A percentile compares a stretch with the other conserved stretches of the same genome.
Conservation (phyloP, 2,329 filamentous ascomycete genomes). For the Colletotrichum sp. region DNA sequence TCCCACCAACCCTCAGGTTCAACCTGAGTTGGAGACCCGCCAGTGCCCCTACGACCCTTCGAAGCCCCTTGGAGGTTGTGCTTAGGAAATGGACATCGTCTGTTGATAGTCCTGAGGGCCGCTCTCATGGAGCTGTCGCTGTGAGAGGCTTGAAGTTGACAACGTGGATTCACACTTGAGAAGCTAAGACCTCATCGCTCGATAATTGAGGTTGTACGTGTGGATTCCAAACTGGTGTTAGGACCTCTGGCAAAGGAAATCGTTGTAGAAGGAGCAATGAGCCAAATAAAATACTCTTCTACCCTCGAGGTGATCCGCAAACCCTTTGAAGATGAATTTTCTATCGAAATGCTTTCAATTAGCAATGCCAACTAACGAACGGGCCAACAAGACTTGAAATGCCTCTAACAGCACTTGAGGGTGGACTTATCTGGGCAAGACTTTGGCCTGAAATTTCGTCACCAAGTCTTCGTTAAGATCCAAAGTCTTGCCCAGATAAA, state of each 20-base stretch:
- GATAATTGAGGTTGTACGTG: not conserved
- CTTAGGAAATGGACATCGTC: not conserved
- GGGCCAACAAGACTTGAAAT: not conserved
- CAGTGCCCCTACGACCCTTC: not conserved
- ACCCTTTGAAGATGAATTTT: not conserved
- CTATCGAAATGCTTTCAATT: not conserved
- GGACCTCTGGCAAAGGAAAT: not conserved
- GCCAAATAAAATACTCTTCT: not conserved
- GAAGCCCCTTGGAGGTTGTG: not conserved
- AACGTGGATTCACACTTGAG: not conserved
- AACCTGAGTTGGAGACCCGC: not conserved
- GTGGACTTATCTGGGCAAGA: not conserved
- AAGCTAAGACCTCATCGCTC: not conserved
- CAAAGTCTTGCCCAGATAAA: not conserved
- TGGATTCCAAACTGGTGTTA: not conserved
- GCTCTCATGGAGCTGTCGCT: not conserved
- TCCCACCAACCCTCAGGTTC: not conserved
- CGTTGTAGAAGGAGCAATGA: not conserved
- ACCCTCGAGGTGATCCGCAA: not conserved
- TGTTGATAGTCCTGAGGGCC: not conserved
- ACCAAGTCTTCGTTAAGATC: too few species aligned
- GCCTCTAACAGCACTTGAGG: too few species aligned
- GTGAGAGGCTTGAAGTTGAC: not conserved
- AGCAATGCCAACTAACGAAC: not conserved
- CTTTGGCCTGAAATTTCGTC: not conserved